Conservation (phyloP, 495 filamentous ascomycete genomes). For the Podospora appendiculata region DNA sequence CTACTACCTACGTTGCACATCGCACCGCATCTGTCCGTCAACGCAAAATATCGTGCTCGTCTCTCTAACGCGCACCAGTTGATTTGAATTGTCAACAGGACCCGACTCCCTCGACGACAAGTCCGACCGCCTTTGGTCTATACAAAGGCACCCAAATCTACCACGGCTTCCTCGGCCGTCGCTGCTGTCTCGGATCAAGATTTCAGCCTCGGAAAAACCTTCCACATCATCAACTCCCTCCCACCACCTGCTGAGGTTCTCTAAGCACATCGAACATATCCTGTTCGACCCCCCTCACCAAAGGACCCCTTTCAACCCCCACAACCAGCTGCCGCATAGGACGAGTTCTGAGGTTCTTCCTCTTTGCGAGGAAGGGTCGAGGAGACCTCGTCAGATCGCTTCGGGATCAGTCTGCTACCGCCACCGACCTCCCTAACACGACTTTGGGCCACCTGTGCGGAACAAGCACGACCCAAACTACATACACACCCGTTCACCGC, state of each 20-base stretch:
- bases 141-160: conserved; percentile 56
- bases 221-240: conserved; percentile 59
- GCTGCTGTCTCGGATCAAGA: conserved; percentile 66
- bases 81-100: background rate
- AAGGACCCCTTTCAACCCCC: conserved; percentile 45
- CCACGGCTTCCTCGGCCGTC: conserved; percentile 66
- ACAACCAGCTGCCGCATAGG: conserved; percentile 97
- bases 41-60: background rate
- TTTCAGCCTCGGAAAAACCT: conserved; percentile 53
- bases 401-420: conserved; percentile 67
- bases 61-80: background rate
- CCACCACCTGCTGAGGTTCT: conserved; percentile 47
- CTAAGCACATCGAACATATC: conserved; percentile 36
- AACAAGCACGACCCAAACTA: background rate
- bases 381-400: conserved; percentile 77
- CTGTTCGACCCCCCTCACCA: conserved; percentile 48
- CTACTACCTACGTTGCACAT: no score
- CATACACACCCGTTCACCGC: background rate
- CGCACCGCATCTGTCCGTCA: no score
- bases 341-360: conserved; percentile 92
- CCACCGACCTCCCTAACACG: conserved; percentile 84
- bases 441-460: conserved; percentile 9
- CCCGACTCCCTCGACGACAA: background rate
- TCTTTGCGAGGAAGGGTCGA: conserved; percentile 91
- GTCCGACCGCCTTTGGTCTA: conserved; percentile 54